Conservation (phyloP, 1,284 basidiomycete species). For the Irpex lacteus region DNA sequence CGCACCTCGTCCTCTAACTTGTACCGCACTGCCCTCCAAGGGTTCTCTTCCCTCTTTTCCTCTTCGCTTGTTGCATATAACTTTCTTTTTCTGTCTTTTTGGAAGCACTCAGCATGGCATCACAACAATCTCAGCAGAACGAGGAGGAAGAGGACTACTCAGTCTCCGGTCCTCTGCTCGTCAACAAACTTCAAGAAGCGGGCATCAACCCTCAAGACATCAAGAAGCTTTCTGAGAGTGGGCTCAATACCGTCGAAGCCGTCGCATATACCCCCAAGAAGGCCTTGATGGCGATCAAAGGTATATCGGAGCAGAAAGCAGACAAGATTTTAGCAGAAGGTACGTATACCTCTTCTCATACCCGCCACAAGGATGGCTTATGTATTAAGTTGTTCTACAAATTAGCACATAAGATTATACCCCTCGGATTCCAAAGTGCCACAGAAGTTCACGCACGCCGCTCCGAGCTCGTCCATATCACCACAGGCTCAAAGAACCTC, state of each 20-base stretch:
- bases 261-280: conserved; percentile 99
- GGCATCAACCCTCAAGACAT: conserved; percentile 92
- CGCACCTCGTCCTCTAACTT: not conserved
- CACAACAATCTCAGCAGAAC: conserved; percentile 53
- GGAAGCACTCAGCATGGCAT: conserved; percentile 26
- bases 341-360: conserved; percentile 33
- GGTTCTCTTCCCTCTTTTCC: not conserved
- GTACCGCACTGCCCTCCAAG: not conserved
- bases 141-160: conserved; percentile 55
- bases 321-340: conserved; percentile 96
- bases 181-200: conserved; percentile 85
- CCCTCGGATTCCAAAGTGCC: conserved; percentile 97
- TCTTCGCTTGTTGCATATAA: conserved; percentile 3
- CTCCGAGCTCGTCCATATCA: conserved; percentile 96
- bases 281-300: conserved; percentile 87
- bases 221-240: conserved; percentile 94
- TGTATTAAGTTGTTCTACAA: not conserved
- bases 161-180: conserved; percentile 76
- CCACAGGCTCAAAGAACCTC: conserved; percentile 94
- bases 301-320: conserved; percentile 96
- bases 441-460: conserved; percentile 95
- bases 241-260: conserved; percentile 92
- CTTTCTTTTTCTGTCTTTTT: not conserved
- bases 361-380: not conserved
- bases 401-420: conserved; percentile 92